Evolutionary conservation across 352 stramenopile genomes (phyloP), one percentile per base, ranked within the genome.

Genomic region (Phytophthora pisi): DNA sequence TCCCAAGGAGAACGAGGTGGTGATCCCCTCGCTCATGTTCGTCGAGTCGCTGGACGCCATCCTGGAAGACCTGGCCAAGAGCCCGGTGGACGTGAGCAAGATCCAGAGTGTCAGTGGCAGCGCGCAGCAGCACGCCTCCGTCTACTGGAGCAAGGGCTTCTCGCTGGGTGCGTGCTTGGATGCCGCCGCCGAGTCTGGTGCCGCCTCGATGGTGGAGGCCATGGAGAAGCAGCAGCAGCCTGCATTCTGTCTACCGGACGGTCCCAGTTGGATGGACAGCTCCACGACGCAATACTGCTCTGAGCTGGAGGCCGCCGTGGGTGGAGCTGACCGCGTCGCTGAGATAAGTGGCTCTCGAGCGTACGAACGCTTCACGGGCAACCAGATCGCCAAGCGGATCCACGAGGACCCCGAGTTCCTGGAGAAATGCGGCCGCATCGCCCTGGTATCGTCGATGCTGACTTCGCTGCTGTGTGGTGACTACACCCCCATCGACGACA

Each of bases 231-330:
- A 64, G 3, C 58, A 70, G 18, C 53, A 84, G 4, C 52, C 62
- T 11, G 72, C 69, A 8, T 95, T 96, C 58, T 78, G 70, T 10
- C 62, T 79, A 15, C 68, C 79, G 20, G 82, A 92, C 52, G 86
- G 88, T 4, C 86, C 88, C 3, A 95, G 87, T 43, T 97, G 89
- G 89, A 93, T 94, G 75, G 88, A 97, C 65, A 91, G 78, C 69
- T 91, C 77, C 26, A 95, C 88, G n/a, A 77, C 67, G 0, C 49
- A 42, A 42, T 86, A 84, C 64, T 95, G 86, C 68, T 38, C 62
- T 4, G 67, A 72, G 20, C 61, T 95, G 18, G 88, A 97, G 55
- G 47, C 47, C 28, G 76, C 73, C 11, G 57, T 95, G 3, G 87
- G 87, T 15, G 89, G 88, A 4, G 51, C 81, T 30, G 66, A 81